Conservation (phyloP, 2,329 filamentous ascomycete species). For the Calycina marina region DNA sequence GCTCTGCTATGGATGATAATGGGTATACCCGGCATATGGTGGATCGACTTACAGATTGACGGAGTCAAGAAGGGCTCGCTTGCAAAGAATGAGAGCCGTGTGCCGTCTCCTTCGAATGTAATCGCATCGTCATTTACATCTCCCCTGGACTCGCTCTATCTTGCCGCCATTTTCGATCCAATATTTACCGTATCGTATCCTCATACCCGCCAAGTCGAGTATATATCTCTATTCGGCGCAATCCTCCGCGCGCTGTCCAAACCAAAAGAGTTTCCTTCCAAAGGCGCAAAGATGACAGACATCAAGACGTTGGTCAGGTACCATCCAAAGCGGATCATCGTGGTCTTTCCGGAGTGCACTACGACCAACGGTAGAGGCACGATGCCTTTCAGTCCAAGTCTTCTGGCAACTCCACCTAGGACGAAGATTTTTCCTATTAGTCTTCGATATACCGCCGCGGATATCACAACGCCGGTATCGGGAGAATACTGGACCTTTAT, state of each 20-base stretch:
- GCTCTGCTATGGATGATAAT: conserved; percentile 77
- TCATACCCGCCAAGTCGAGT: conserved; percentile 54
- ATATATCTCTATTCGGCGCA: conserved; percentile 62
- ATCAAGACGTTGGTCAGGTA: conserved; percentile 46
- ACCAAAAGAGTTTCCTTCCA: conserved; percentile 33
- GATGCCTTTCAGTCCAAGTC: conserved; percentile 63
- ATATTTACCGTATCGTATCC: conserved; percentile 84
- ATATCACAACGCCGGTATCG: conserved; percentile 83
- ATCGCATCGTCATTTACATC: conserved; percentile 88
- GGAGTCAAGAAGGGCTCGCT: conserved; percentile 86
- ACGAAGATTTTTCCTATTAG: conserved; percentile 82
- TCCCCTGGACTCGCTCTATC: conserved; percentile 83
- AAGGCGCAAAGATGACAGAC: conserved; percentile 38
- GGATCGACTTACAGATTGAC: conserved; percentile 96
- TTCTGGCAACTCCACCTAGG: conserved; percentile 50
- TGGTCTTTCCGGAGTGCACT: conserved; percentile 84
- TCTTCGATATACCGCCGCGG: conserved; percentile 73
- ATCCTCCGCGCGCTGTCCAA: conserved; percentile 57
- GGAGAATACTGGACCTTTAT: conserved; percentile 58
- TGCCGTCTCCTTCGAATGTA: conserved; percentile 66
- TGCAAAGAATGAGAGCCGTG: conserved; percentile 54
- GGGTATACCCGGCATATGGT: conserved; percentile 86
- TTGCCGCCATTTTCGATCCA: conserved; percentile 91
- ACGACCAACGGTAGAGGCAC: conserved; percentile 91
- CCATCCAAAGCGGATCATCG: conserved; percentile 63